Evolutionary conservation across 345 rosid genomes (phyloP).

Genomic region (Kernera saxatilis): DNA sequence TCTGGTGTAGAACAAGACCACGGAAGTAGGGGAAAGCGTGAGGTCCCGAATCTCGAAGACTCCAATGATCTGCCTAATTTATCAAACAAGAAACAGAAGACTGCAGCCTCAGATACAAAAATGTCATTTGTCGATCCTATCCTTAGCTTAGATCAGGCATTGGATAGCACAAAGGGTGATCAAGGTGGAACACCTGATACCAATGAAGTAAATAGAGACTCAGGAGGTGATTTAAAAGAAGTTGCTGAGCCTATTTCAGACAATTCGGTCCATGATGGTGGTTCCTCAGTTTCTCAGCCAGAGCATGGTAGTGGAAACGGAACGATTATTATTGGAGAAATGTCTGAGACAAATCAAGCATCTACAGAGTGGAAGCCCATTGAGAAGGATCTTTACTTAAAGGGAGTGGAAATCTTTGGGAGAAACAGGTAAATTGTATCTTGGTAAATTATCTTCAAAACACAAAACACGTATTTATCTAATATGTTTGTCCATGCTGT

Average conservation of each 20-base stretch:
- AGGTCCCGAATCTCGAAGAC: conserved; percentile 30
- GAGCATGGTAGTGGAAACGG: conserved; percentile 29
- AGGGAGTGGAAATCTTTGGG: conserved; percentile 97
- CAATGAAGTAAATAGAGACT: conserved; percentile 29
- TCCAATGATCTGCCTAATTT: conserved; percentile 27
- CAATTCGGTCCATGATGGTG: conserved; percentile 23
- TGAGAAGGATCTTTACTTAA: conserved; percentile 82
- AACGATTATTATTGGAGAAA: conserved; percentile 29
- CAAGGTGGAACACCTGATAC: conserved; percentile 13
- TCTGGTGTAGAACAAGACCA: conserved; percentile 27
- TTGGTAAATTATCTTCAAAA: conserved; percentile 6
- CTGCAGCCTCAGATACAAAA: conserved; percentile 20
- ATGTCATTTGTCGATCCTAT: not conserved
- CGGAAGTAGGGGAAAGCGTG: conserved; percentile 57
- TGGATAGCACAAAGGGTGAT: conserved; percentile 10
- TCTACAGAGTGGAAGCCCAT: conserved; percentile 73
- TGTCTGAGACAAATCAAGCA: conserved; percentile 36
- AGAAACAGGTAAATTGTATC: conserved; percentile 72
- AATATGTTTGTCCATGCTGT: conserved; percentile 1
- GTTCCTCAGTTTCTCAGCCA: conserved; percentile 22
- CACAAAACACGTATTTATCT: conserved; percentile 6
- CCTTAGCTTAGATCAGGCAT: conserved; percentile 18
- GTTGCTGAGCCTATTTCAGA: conserved; percentile 24
- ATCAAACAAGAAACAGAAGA: conserved; percentile 65
- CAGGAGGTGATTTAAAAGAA: conserved; percentile 29